These are phyloP conservation scores for Orobanche coerulescens DNA, from an alignment of 257 asterid genomes.

Conservation along the genomic window DNA sequence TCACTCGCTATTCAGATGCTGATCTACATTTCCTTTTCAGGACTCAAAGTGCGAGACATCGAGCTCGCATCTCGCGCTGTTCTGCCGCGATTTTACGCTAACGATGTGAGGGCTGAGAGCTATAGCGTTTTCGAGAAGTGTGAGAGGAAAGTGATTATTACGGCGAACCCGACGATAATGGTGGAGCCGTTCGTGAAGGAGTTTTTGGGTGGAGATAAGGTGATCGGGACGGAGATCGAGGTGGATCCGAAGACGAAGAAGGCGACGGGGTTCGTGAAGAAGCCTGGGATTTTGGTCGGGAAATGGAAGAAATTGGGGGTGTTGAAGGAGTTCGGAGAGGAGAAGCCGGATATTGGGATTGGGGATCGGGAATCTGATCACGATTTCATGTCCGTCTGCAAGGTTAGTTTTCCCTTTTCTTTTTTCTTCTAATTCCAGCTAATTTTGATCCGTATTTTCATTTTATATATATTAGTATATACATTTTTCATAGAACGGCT, in stretches of 20 bases:
- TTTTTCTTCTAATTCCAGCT: background rate
- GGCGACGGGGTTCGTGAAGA: constrained; percentile 86
- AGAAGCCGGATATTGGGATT: constrained; percentile 70
- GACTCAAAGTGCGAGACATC: constrained; percentile 74
- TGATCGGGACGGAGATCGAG: constrained; percentile 93
- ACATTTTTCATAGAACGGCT: too few species aligned
- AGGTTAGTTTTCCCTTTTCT: constrained; percentile 38
- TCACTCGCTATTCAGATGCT: constrained; percentile 80
- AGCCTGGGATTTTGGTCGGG: constrained; percentile 87
- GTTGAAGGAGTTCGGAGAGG: constrained; percentile 78
- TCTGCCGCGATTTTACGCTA: constrained; percentile 78
- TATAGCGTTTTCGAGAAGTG: constrained; percentile 73
- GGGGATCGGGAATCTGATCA: constrained; percentile 93
- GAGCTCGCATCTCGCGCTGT: constrained; percentile 91
- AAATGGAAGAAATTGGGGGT: constrained; percentile 69
- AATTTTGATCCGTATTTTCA: too few species aligned
- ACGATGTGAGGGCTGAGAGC: constrained; percentile 77
- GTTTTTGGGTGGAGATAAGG: constrained; percentile 81
- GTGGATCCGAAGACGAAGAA: constrained; percentile 77
- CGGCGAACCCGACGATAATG: constrained; percentile 94
- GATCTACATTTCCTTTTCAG: constrained; percentile 70
- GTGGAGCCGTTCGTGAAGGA: constrained; percentile 95
- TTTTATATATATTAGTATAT: background rate
- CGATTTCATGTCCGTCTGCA: constrained; percentile 94
- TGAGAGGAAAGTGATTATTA: constrained; percentile 69